These are phyloP conservation scores for Ogataea siamensis DNA, from an alignment of 805 yeast genomes.

Conservation along the genomic window DNA sequence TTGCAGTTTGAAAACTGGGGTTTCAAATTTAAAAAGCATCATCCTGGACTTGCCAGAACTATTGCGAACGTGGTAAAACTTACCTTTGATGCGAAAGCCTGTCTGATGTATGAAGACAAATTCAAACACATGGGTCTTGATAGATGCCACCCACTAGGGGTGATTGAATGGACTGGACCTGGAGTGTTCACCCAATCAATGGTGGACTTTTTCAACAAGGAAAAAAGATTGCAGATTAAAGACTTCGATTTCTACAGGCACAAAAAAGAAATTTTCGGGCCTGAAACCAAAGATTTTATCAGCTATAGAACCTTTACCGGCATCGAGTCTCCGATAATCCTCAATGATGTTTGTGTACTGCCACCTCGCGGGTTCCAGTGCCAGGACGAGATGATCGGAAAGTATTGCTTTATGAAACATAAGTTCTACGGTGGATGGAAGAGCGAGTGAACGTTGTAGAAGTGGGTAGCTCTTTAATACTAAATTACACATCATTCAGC, in stretches of 20 bases:
- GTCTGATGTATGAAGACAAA: conserved; percentile 24
- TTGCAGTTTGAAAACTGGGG: conserved; percentile 55
- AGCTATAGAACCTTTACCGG: conserved; percentile 23
- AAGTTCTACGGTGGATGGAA: conserved; percentile 23
- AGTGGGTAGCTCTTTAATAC: too few relatives aligned
- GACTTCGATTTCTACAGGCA: conserved; percentile 12
- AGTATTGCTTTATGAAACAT: conserved; percentile 22
- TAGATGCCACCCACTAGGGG: conserved; percentile 36
- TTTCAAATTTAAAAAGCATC: conserved; percentile 53
- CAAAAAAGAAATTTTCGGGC: conserved; percentile 17
- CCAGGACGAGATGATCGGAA: conserved; percentile 28
- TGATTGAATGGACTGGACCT: conserved; percentile 53
- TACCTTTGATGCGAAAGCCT: conserved; percentile 39
- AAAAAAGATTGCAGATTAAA: conserved; percentile 6
- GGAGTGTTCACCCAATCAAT: conserved; percentile 50
- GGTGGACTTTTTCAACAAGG: conserved; percentile 43
- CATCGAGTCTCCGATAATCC: conserved; percentile 17
- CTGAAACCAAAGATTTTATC: conserved; percentile 8
- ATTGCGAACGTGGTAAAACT: conserved; percentile 46
- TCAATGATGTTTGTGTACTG: conserved; percentile 19
- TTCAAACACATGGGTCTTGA: conserved; percentile 30
- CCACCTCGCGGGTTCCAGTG: conserved; percentile 19
- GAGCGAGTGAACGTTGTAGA: conserved; percentile 3
- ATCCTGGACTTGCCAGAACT: conserved; percentile 50
- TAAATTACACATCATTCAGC: background rate